Evolutionary conservation across 148 eudicot genomes (phyloP).

Genomic region (Nepenthes mirabilis): DNA sequence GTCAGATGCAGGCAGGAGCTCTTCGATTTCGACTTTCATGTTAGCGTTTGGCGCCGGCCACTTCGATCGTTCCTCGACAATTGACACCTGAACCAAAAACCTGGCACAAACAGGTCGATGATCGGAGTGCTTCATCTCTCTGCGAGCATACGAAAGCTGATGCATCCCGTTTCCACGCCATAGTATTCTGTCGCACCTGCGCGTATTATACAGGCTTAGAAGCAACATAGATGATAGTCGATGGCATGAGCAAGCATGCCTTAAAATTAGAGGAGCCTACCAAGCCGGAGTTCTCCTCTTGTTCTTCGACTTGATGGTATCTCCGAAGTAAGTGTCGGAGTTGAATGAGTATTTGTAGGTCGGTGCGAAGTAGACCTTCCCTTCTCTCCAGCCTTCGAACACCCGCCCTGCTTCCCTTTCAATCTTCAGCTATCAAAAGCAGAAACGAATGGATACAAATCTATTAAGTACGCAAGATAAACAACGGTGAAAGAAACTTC

Average conservation of each 20-base stretch:
- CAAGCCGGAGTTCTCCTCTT: constrained; percentile 78
- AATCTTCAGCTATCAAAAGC: constrained; percentile 36
- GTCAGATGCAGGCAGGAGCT: constrained; percentile 12
- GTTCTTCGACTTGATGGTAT: constrained; percentile 34
- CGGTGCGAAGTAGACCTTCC: constrained; percentile 53
- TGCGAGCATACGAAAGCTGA: constrained; percentile 39
- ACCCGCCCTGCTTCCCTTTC: constrained; percentile 59
- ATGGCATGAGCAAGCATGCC: not conserved
- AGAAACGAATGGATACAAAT: not conserved
- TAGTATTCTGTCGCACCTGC: constrained; percentile 72
- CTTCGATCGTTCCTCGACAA: constrained; percentile 5
- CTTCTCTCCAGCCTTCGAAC: constrained; percentile 71
- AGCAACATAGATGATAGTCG: not conserved
- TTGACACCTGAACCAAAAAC: constrained; percentile 28
- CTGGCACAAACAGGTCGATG: constrained; percentile 64
- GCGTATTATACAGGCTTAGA: not conserved
- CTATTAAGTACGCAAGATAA: not conserved
- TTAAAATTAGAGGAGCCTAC: constrained; percentile 12
- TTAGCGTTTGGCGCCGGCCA: constrained; percentile 4
- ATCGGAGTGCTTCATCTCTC: constrained; percentile 47
- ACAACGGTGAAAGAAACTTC: not conserved
- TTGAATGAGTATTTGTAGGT: constrained; percentile 59
- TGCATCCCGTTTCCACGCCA: constrained; percentile 52
- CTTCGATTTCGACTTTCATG: constrained; percentile 29
- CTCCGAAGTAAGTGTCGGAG: constrained; percentile 51